Conservation (phyloP, 257 asterid genomes). For the Prunella vulgaris region DNA sequence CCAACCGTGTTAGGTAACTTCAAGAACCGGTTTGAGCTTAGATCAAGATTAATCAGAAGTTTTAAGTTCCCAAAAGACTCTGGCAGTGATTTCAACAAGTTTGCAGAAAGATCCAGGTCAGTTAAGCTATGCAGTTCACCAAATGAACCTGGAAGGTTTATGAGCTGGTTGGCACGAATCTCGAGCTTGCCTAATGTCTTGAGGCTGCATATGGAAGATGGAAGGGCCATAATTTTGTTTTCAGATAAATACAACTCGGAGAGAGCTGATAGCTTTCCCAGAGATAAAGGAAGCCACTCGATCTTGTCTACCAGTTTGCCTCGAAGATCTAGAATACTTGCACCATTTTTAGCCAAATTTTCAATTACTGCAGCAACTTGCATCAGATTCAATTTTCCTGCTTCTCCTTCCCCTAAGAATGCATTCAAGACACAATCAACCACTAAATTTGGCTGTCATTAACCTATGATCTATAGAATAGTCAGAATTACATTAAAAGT, state of each 20-base stretch:
- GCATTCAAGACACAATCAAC: constrained; percentile 26
- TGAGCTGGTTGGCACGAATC: constrained; percentile 62
- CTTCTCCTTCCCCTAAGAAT: constrained; percentile 30
- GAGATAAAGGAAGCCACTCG: constrained; percentile 85
- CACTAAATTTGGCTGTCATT: background rate
- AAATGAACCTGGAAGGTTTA: constrained; percentile 73
- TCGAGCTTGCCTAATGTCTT: constrained; percentile 52
- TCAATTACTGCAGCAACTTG: constrained; percentile 64
- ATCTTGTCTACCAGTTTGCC: constrained; percentile 66
- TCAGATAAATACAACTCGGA: constrained; percentile 53
- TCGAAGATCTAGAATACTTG: constrained; percentile 49
- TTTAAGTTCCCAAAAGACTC: constrained; percentile 58
- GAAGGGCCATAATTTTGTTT: constrained; percentile 81
- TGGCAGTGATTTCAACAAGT: constrained; percentile 68
- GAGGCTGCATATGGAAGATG: constrained; percentile 49
- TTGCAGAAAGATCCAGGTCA: constrained; percentile 55
- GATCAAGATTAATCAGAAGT: constrained; percentile 53
- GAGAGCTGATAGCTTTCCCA: constrained; percentile 61
- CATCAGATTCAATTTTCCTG: constrained; percentile 48
- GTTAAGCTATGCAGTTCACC: constrained; percentile 59
- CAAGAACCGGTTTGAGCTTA: constrained; percentile 57
- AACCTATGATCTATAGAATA: background rate
- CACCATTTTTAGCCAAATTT: constrained; percentile 40
- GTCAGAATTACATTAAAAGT: background rate
- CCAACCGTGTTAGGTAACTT: constrained; percentile 57